These are phyloP conservation scores for Phytophthora palmivora DNA, from an alignment of 352 stramenopile species.

Conservation along the genomic window DNA sequence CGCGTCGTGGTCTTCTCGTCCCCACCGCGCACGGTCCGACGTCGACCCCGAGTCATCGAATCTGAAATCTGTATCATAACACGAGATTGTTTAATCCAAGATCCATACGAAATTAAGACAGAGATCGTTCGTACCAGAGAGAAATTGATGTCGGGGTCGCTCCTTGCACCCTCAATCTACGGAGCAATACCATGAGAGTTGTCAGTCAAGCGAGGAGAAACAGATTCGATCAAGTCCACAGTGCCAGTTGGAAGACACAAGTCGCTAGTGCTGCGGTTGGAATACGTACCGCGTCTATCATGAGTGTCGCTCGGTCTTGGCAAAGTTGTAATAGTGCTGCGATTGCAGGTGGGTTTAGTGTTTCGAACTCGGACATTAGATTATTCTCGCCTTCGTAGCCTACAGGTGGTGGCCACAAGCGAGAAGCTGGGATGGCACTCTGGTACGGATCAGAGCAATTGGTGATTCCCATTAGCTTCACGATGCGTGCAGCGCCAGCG, in stretches of 20 bases:
- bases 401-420: constrained; percentile 68
- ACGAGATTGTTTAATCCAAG: not conserved
- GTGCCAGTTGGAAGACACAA: not conserved
- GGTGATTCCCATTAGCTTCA: constrained; percentile 80
- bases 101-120: not conserved
- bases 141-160: constrained; percentile 74
- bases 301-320: constrained; percentile 67
- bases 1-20: constrained; percentile 23
- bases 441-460: constrained; percentile 67
- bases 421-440: constrained; percentile 60
- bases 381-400: constrained; percentile 55
- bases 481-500: constrained; percentile 65
- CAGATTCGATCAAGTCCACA: not conserved
- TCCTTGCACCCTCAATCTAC: constrained; percentile 73
- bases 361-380: constrained; percentile 75
- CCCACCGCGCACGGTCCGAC: constrained; percentile 27
- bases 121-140: constrained; percentile 45
- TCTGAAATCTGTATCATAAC: constrained; percentile 24
- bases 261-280: not conserved
- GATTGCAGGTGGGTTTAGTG: constrained; percentile 68
- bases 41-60: constrained; percentile 20
- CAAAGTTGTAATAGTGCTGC: constrained; percentile 73
- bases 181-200: constrained; percentile 8
- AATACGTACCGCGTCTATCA: constrained; percentile 75
- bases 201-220: constrained; percentile 1